Percentiles rank a stretch among this genome's conserved stretches.
Conservation (phyloP, 352 stramenopile genomes). For the Phytophthora ramorum region DNA sequence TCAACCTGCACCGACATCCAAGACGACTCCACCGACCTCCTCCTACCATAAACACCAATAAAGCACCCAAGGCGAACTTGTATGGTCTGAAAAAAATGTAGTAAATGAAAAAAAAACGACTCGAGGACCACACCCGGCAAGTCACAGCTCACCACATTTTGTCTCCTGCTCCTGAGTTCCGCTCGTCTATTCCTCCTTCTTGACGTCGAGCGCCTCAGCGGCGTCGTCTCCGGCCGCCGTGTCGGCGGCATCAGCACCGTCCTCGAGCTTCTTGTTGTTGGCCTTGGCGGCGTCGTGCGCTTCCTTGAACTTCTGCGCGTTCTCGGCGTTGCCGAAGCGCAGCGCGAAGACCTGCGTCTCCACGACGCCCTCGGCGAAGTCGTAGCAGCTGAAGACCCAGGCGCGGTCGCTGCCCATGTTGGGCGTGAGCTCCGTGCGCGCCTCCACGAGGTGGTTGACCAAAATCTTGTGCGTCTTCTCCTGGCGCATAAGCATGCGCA, state of each 20-base stretch:
- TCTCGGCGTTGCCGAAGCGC: slow-evolving; percentile 96
- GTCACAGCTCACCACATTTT: too few relatives aligned
- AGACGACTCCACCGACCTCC: slow-evolving; percentile 23
- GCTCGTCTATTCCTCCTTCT: slow-evolving; percentile 84
- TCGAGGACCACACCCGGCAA: too few relatives aligned
- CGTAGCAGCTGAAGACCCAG: slow-evolving; percentile 99
- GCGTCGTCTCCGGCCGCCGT: slow-evolving; percentile 93
- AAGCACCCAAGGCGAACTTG: slow-evolving; percentile 26
- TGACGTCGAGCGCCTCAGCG: slow-evolving; percentile 89
- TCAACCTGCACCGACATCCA: slow-evolving; percentile 41
- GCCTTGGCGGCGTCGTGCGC: slow-evolving; percentile 94
- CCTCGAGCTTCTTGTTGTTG: slow-evolving; percentile 95
- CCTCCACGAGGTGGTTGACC: slow-evolving; percentile 97
- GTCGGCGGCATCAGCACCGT: slow-evolving; percentile 92
- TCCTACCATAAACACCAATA: slow-evolving; percentile 12
- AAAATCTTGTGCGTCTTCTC: slow-evolving; percentile 99
- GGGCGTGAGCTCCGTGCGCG: slow-evolving; percentile 94
- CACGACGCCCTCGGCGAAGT: slow-evolving; percentile 96
- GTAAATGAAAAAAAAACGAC: slow-evolving; percentile 37
- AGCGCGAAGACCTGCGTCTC: slow-evolving; percentile 92
- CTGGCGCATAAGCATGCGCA: slow-evolving; percentile 98
- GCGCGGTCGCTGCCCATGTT: slow-evolving; percentile 97
- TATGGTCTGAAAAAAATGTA: slow-evolving; percentile 39
- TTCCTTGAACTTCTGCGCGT: slow-evolving; percentile 97
- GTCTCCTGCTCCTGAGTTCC: too few relatives aligned